Evolutionary conservation across 148 eudicot species (phyloP).

Genomic region (Chenopodium formosanum): DNA sequence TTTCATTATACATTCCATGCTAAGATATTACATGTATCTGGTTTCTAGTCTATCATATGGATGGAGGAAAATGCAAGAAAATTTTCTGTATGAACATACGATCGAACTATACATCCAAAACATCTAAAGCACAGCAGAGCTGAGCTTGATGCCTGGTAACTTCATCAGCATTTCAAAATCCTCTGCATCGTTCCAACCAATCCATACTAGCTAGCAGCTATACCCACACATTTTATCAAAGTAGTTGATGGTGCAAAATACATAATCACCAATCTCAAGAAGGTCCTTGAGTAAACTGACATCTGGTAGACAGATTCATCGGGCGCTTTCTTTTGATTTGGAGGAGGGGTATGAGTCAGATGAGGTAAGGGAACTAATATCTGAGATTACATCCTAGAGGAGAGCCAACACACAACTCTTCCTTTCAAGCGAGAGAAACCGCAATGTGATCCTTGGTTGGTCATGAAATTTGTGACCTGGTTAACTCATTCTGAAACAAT

Average conservation of each 20-base stretch:
- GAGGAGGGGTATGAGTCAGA: too few relatives aligned
- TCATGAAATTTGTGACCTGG: background rate
- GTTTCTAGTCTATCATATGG: background rate
- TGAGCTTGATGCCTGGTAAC: background rate
- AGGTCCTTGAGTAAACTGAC: background rate
- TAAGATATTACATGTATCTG: background rate
- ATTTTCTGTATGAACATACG: background rate
- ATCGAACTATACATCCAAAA: background rate
- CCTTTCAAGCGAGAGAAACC: background rate
- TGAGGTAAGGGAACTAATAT: background rate
- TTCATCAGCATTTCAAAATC: background rate
- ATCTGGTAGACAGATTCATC: background rate
- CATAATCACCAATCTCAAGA: background rate
- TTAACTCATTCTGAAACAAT: background rate
- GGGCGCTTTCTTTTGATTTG: background rate
- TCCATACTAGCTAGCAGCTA: background rate
- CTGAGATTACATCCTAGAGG: background rate
- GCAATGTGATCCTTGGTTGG: background rate
- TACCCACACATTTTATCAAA: background rate
- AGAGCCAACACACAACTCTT: background rate
- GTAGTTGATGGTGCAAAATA: background rate
- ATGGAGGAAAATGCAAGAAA: background rate
- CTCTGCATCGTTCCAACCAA: background rate
- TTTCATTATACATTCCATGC: too few relatives aligned
- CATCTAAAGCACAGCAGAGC: background rate